Evolutionary conservation across 2,329 filamentous ascomycete genomes (phyloP).

Genomic region (Mycosphaerelloides madeirae): DNA sequence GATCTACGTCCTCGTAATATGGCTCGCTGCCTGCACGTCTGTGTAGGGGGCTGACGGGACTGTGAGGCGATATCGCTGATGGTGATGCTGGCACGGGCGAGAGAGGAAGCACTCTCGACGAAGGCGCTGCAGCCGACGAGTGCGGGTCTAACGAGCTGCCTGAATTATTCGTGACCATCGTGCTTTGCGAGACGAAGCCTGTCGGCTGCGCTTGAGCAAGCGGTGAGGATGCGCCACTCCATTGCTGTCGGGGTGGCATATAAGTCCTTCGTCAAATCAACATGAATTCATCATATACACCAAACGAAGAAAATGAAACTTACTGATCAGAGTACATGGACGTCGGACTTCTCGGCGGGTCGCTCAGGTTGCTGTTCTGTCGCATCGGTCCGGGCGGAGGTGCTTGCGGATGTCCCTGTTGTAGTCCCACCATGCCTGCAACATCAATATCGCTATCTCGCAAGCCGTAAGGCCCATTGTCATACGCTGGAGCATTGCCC

Average conservation of each 20-base stretch:
- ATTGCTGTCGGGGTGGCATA: conserved; percentile 45
- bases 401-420: conserved; percentile 55
- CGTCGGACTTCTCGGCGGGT: conserved; percentile 56
- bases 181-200: conserved; percentile 8
- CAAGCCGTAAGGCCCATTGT: conserved; percentile 35
- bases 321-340: conserved; percentile 74
- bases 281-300: no score
- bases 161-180: conserved; percentile 10
- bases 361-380: conserved; percentile 62
- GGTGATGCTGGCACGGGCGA: conserved; percentile 28
- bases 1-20: conserved; percentile 94
- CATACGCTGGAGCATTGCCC: conserved; percentile 18
- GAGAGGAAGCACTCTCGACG: conserved; percentile 18
- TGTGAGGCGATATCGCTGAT: conserved; percentile 3
- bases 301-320: conserved; percentile 37
- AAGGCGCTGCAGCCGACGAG: conserved; percentile 15
- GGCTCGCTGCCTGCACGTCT: conserved; percentile 41
- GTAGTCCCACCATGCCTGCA: conserved; percentile 67
- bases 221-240: conserved; percentile 27
- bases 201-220: conserved; percentile 8
- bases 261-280: conserved; percentile 31
- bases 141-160: conserved; percentile 12
- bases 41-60: conserved; percentile 17
- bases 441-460: conserved; percentile 66
- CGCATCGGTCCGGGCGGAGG: conserved; percentile 62